Evolutionary conservation across 805 yeast genomes (phyloP), one percentile per base, ranked within the genome.

Genomic region (Candida quercuum): DNA sequence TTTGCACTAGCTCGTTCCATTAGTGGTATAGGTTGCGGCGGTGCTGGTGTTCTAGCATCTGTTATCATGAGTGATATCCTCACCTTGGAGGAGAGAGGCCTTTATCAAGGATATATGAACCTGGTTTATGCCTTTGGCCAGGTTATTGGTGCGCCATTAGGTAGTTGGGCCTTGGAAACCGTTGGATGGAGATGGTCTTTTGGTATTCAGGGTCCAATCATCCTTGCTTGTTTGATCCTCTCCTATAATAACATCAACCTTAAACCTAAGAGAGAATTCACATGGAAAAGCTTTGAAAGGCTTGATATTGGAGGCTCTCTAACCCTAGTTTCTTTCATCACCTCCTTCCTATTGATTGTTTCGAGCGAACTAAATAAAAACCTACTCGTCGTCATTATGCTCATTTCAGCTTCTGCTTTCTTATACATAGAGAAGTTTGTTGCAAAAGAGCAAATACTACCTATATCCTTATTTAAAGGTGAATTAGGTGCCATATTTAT

Each of bases 11-110:
- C 72, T 28, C 56, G 80, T 43, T 78, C 76, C 0, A 43, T 74
- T 18, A 74, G 76, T 1, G 81, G 81, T 29, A 60, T 75, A 13
- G 81, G 80, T 2, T 69, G 71, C 20, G 79, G 78, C 13, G 80
- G 80, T 2, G 59, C 69, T 28, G 64, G 68, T 21, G 69, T 77
- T 1, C 46, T 74, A 36, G 61, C 74, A 13, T 69, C 72, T 51
- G 72, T 75, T 18, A 62, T 74, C 17, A 66, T 72, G 25, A 69
- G 76, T 26, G 81, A 75, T 51, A 65, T 74, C 21, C 72, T 74
- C 9, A 67, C 77, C 1, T 52, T 72, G 16, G 60, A 71, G 41
- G 65, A 69, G 45, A 59, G 81, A 36, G 78, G 77, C 37, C 72
- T 61, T 6, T 25, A 9, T 42, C 75, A 73, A 51, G 80, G 79